Conservation (phyloP, 2,329 filamentous ascomycete species). For the Beauveria medogensis region DNA sequence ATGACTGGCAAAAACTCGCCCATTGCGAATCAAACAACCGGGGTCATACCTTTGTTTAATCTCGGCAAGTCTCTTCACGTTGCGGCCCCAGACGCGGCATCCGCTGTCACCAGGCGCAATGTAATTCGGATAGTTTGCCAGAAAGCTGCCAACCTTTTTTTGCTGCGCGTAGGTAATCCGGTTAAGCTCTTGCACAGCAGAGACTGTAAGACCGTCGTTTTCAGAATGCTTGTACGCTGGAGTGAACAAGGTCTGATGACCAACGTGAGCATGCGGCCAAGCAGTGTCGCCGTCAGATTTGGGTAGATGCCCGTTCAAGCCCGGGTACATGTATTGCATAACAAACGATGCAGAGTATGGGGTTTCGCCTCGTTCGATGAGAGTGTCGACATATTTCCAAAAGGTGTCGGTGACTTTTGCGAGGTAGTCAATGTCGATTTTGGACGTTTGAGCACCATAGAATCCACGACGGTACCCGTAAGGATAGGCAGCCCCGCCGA, state of each 20-base stretch:
- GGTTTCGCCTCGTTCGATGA: neutral
- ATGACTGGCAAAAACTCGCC: neutral
- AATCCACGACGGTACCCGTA: slow-evolving; percentile 9
- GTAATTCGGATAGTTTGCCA: slow-evolving; percentile 11
- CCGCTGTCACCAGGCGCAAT: slow-evolving; percentile 3
- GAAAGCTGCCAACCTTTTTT: neutral
- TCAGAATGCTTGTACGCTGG: neutral
- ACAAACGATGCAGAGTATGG: slow-evolving; percentile 7
- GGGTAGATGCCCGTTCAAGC: neutral
- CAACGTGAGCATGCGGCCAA: slow-evolving; percentile 3
- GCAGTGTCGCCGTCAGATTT: neutral
- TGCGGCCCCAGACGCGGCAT: slow-evolving; percentile 1
- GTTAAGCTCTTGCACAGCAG: neutral
- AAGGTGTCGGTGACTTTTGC: neutral
- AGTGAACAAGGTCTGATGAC: slow-evolving; percentile 8
- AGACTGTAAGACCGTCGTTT: neutral
- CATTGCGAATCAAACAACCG: slow-evolving; percentile 3
- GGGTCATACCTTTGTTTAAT: slow-evolving; percentile 9
- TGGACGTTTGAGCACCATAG: slow-evolving; percentile 5
- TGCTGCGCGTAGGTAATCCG: slow-evolving; percentile 3
- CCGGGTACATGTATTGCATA: slow-evolving; percentile 10
- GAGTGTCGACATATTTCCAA: slow-evolving; percentile 1
- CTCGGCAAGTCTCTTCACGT: neutral
- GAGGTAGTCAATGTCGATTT: slow-evolving; percentile 4
- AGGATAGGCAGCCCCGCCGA: slow-evolving; percentile 7